Base-by-base conservation (phyloP, 176 grass and related monocot genomes). In the Themeda triandra region DNA sequence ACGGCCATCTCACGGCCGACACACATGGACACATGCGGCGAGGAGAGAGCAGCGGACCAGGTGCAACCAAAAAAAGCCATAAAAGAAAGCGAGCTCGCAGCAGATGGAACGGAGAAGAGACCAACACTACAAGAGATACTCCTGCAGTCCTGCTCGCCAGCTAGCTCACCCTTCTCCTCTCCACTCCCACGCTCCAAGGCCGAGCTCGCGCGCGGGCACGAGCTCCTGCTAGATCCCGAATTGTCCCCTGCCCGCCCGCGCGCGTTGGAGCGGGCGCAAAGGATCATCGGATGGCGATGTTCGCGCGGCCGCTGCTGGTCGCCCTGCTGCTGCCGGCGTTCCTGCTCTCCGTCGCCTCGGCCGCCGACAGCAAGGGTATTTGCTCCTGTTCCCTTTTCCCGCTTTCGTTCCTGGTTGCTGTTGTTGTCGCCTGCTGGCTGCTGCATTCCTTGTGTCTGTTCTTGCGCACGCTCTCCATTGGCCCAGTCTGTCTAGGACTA, bases 281-380 rank as follows among this genome's bases (percentile, higher is more conserved):
- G 59, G 66, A 48, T 45, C 37, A 36, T 66, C 67, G 15, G 32
- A 95, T 91, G 93, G 93, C 82, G 87, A 87, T 73, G 63, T 76
- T 78, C 54, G 48, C 70, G 64, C 89, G 81, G 87, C 85, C 82
- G 85, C 85, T 99, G 32, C 73, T 90, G 41, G 64, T 87, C 76
- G 83, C 73, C 63, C 35, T 87, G 66, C 75, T 94, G 36, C 81
- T 85, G 30, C 79, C 79, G 29, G 85, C 82, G 64, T 69, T 91
- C 30, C 78, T 89, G 84, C 87, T 92, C 89, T 85, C 91, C 46
- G 79, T 75, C 48, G 74, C 79, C 70, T 91, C 81, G 17, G 93
- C 93, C 40, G 75, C 91, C 56, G 96, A 94, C 87, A 94, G 86
- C 87, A 99, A 90, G 84, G 83, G 96, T 99, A 84, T 27, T 27